phyloP scores from a whole-genome alignment of 2,329 filamentous ascomycete genomes.

The Epichloe gansuensis region DNA sequence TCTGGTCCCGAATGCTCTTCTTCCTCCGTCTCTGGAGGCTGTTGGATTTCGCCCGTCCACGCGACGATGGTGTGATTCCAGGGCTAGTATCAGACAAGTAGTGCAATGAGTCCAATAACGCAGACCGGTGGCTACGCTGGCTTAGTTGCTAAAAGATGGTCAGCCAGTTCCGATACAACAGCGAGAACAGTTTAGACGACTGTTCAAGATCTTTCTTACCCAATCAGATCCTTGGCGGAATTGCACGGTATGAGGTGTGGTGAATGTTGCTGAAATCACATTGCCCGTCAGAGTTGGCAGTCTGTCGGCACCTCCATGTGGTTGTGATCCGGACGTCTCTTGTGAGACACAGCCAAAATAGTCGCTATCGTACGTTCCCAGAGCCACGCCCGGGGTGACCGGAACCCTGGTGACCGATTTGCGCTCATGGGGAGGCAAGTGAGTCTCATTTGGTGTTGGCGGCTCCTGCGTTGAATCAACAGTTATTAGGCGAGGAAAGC shows the following conservation, averaged over 20 bases:
- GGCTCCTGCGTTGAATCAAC: background rate
- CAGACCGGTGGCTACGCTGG: conserved; percentile 66
- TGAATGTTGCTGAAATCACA: conserved; percentile 3
- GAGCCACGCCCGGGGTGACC: conserved; percentile 5
- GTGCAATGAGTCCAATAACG: conserved; percentile 79
- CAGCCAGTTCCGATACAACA: background rate
- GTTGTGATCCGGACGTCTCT: background rate
- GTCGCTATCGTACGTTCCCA: conserved; percentile 4
- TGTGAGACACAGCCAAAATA: background rate
- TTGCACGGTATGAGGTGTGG: conserved; percentile 1
- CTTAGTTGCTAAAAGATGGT: conserved; percentile 1
- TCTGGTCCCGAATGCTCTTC: background rate
- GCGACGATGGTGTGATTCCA: conserved; percentile 89
- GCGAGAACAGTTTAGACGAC: too few relatives aligned
- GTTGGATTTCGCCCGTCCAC: conserved; percentile 77
- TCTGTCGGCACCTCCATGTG: background rate
- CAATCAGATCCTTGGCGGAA: background rate
- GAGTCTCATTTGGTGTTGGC: conserved; percentile 1
- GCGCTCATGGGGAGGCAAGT: conserved; percentile 4
- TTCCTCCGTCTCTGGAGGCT: conserved; percentile 13
- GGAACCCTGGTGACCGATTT: conserved; percentile 3
- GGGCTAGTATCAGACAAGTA: conserved; percentile 68
- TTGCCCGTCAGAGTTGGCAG: background rate
- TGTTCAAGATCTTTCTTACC: background rate
- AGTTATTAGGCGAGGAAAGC: background rate